Percentiles rank a stretch among this genome's conserved stretches.
Conservation (phyloP, 345 rosid genomes). For the Nasturtium officinale region DNA sequence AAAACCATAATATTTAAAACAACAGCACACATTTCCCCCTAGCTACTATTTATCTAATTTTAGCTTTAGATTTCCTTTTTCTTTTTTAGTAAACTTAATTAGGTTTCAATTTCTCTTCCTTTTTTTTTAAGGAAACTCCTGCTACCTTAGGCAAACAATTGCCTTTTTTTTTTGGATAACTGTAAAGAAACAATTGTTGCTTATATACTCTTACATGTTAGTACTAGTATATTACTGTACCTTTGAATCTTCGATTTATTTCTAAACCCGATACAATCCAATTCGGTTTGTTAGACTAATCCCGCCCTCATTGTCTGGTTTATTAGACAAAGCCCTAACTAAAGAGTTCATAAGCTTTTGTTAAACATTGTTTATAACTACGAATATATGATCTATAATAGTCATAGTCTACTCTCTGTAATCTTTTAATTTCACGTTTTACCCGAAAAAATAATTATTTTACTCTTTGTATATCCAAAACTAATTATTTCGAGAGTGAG, state of each 20-base stretch:
- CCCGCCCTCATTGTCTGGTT: neutral
- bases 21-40: neutral
- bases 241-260: neutral
- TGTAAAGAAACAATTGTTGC: neutral
- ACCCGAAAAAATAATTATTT: too few relatives aligned
- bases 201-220: too few relatives aligned
- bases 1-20: neutral
- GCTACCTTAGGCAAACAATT: neutral
- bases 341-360: too few relatives aligned
- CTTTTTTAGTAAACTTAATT: neutral
- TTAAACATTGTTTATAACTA: too few relatives aligned
- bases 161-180: neutral
- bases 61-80: slow-evolving; percentile 1
- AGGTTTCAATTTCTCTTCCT: neutral
- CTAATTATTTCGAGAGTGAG: too few relatives aligned
- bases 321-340: neutral
- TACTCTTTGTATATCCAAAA: too few relatives aligned
- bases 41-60: slow-evolving; percentile 1
- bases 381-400: too few relatives aligned
- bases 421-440: too few relatives aligned
- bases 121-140: neutral
- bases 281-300: slow-evolving; percentile 2
- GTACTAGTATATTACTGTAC: neutral
- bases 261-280: neutral
- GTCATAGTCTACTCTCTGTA: too few relatives aligned